Conservation (phyloP, 2,329 filamentous ascomycete species). For the Stachybotrys chlorohalonatus region DNA sequence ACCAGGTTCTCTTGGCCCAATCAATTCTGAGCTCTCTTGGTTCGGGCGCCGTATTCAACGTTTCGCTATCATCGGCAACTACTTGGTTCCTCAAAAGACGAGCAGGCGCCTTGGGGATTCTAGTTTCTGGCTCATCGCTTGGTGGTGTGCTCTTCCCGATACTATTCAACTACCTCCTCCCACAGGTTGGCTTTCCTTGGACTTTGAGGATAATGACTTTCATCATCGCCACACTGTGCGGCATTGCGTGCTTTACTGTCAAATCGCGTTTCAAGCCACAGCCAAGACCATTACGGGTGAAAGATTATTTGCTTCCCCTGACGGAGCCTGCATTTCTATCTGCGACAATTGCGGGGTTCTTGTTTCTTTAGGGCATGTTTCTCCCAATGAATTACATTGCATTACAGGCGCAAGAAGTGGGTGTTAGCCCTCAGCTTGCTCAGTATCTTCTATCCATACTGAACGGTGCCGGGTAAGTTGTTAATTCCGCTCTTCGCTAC, state of each 20-base stretch:
- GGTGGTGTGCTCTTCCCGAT: constrained; percentile 26
- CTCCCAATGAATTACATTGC: too few species aligned
- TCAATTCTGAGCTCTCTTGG: constrained; percentile 20
- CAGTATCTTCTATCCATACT: too few species aligned
- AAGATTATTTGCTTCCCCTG: too few species aligned
- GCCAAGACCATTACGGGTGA: neutral
- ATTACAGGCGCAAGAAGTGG: too few species aligned
- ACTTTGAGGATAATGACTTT: constrained; percentile 20
- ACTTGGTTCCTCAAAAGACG: constrained; percentile 16
- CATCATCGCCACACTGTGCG: constrained; percentile 16
- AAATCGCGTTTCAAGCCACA: constrained; percentile 3
- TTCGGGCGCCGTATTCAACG: constrained; percentile 13
- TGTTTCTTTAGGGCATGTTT: too few species aligned
- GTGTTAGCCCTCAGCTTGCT: too few species aligned
- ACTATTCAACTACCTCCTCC: constrained; percentile 18
- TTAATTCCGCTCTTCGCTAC: neutral
- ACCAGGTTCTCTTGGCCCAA: constrained; percentile 23
- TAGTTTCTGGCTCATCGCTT: constrained; percentile 16
- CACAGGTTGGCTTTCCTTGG: constrained; percentile 18
- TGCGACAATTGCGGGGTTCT: too few species aligned
- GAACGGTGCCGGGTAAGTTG: neutral
- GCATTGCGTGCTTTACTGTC: constrained; percentile 2
- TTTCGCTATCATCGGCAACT: constrained; percentile 12
- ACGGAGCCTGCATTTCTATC: too few species aligned
- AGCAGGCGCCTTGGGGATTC: constrained; percentile 14